Evolutionary conservation across 805 yeast species (phyloP), one percentile per base, ranked within the genome.

Genomic region (Diddensiella santjacobensis): DNA sequence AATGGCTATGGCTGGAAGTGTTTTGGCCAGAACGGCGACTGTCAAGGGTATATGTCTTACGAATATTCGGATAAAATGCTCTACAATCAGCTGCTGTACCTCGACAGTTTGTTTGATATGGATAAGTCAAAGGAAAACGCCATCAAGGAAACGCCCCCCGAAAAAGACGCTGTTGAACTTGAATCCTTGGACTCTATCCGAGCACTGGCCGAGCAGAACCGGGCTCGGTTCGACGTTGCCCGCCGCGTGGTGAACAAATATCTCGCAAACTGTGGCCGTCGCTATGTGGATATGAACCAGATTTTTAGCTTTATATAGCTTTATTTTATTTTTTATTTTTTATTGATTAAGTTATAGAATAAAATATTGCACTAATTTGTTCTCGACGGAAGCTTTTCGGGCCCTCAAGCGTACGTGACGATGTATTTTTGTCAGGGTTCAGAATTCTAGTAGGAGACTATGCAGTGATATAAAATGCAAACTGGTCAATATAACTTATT

Each of bases 1-100:
- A 80, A 90, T 18, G 96, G 90, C 3, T 88, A 87, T 60, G 98
- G 98, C 45, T 80, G 83, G 57, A 76, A 91, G 56, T 89, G 98
- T 65, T 73, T 88, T 50, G 84, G 87, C 37, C 65, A 65, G 49
- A 75, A 74, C 59, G 87, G 87, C 2, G 44, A 71, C 35, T 77
- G 81, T 50, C 84, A 86, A 58, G 97, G 98, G 33, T 79, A 84
- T 8, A 84, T 89, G 88, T 72, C 79, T 50, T 85, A 81, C 65
- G 75, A 74, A 49, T 93, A 86, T 63, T 72, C 81, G 22, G 96
- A 87, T 64, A 84, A 83, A 61, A 83, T 80, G 45, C 72, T 93
- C 35, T 91, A 90, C 71, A 87, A 87, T 59, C 98, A 93, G 67
- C 70, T 93, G 55, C 72, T 86, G 39, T 91, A 87, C 61, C 79